phyloP scores from a whole-genome alignment of 2,329 filamentous ascomycete genomes.

The Thielaviopsis ethacetica region DNA sequence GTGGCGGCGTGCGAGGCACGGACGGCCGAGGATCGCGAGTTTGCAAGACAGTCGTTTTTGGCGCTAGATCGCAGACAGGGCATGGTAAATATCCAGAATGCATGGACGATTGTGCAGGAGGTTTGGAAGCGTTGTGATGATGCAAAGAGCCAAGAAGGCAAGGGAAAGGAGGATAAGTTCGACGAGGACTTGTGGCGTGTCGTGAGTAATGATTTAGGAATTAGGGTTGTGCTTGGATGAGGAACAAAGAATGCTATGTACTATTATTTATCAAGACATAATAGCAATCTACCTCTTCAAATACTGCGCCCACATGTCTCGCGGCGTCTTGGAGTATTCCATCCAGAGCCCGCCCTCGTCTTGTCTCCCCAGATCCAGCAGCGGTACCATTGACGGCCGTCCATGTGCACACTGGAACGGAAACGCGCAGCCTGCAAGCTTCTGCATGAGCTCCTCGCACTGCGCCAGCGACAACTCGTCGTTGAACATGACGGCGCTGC shows the following conservation, averaged over 20 bases:
- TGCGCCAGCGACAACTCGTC: conserved; percentile 43
- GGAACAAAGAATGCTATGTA: neutral
- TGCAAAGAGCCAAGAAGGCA: conserved; percentile 10
- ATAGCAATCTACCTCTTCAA: neutral
- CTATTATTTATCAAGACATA: neutral
- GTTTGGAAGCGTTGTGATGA: conserved; percentile 40
- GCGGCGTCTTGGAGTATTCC: neutral
- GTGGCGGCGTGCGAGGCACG: conserved; percentile 45
- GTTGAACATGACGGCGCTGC: conserved; percentile 80
- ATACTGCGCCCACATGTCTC: conserved; percentile 5
- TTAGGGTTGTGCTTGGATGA: conserved; percentile 44
- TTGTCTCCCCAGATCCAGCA: conserved; percentile 33
- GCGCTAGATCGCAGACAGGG: conserved; percentile 41
- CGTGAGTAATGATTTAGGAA: conserved; percentile 41
- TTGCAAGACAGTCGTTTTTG: conserved; percentile 34
- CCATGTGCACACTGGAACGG: conserved; percentile 80
- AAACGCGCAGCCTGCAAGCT: conserved; percentile 47
- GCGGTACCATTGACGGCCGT: conserved; percentile 45
- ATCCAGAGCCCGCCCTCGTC: neutral
- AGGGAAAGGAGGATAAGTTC: conserved; percentile 9
- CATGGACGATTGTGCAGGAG: conserved; percentile 44
- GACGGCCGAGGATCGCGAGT: conserved; percentile 29
- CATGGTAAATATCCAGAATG: conserved; percentile 47
- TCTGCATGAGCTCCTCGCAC: conserved; percentile 39
- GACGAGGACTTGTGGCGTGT: conserved; percentile 34